A percentile compares a stretch with the other conserved stretches of the same genome.
phyloP scores from a whole-genome alignment of 2,329 filamentous ascomycete genomes.

The Exophiala calicioides region DNA sequence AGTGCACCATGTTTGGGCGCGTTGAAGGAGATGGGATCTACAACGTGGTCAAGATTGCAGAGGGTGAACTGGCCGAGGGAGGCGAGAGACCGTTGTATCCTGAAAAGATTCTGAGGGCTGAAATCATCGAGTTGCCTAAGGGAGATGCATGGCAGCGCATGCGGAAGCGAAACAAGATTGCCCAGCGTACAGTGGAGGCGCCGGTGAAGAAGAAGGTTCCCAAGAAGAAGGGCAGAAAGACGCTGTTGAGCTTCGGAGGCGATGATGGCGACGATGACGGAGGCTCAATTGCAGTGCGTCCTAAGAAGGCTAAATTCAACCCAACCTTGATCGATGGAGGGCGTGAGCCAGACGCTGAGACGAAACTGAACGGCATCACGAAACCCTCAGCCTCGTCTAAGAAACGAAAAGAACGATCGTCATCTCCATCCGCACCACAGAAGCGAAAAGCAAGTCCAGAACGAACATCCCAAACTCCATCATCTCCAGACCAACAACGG shows the following conservation, averaged over 20 bases:
- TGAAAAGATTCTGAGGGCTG: slow-evolving; percentile 63
- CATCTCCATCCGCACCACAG: slow-evolving; percentile 32
- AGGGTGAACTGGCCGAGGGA: slow-evolving; percentile 76
- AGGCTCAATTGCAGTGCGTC: slow-evolving; percentile 38
- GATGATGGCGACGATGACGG: slow-evolving; percentile 43
- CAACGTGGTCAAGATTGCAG: slow-evolving; percentile 90
- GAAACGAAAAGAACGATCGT: slow-evolving; percentile 36
- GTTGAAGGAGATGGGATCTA: slow-evolving; percentile 94
- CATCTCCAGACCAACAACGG: slow-evolving; percentile 32
- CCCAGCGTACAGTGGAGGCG: slow-evolving; percentile 30
- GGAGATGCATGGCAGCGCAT: slow-evolving; percentile 42
- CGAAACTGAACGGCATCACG: slow-evolving; percentile 8
- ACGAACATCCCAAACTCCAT: slow-evolving; percentile 12
- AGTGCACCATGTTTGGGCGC: slow-evolving; percentile 91
- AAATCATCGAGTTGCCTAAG: slow-evolving; percentile 48
- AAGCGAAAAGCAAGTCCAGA: slow-evolving; percentile 29
- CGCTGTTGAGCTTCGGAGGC: slow-evolving; percentile 49
- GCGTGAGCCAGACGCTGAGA: slow-evolving; percentile 16
- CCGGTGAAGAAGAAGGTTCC: slow-evolving; percentile 38
- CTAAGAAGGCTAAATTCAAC: slow-evolving; percentile 52
- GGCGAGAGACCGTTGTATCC: slow-evolving; percentile 85
- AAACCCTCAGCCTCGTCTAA: slow-evolving; percentile 4
- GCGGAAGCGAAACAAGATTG: slow-evolving; percentile 43
- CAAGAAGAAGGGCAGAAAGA: slow-evolving; percentile 46
- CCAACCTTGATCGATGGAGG: slow-evolving; percentile 42